Evolutionary conservation across 2,329 filamentous ascomycete genomes (phyloP), one percentile per base, ranked within the genome.

Genomic region (Xylaria sp.): DNA sequence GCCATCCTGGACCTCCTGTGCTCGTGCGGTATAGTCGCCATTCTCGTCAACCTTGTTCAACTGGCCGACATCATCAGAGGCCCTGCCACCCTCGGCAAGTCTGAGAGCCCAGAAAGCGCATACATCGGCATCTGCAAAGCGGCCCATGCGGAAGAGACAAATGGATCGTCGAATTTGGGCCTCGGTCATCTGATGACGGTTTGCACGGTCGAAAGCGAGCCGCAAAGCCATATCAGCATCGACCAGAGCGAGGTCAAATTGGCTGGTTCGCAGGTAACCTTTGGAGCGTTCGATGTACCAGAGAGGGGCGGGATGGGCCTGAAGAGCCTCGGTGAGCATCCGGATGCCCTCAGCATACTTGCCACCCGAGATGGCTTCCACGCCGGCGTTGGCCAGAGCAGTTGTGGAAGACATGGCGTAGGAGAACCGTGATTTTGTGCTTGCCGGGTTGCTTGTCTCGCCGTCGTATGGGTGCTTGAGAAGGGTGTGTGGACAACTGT

Each of bases 271-370:
- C 54, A 90, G 82, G 71, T 92, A 87, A 46, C 91, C 91, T 48
- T 87, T 91, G 3, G 91, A 89, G 18, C 93, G 90, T 66, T 89
- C 86, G 63, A 94, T 84, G 63, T 93, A 88, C 83, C 94, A 97
- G 53, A 83, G 76, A 1, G 91, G 89, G 2, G 90, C 91, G 46
- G 78, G 78, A 0, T 87, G 85, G 10, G 79, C 79, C 62, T 84
- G 76, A 39, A 96, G 78, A 5, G 90, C 91, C 46, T 78, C 74
- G 6, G 88, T 88, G 64, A 89, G 88, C 67, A 86, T 82, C 42
- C 78, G 72, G 66, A 96, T 83, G 50, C 90, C 92, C 52, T 80
- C 78, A 4, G 80, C 76, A 73, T 85, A 93, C 61, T 92, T 81
- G 54, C 81, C 81, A 7, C 75, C 77, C 34, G 83, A 76, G 59